Percentiles rank a stretch among this genome's conserved stretches.
phyloP scores from a whole-genome alignment of 306 rosid genomes.

The Sesbania bispinosa region DNA sequence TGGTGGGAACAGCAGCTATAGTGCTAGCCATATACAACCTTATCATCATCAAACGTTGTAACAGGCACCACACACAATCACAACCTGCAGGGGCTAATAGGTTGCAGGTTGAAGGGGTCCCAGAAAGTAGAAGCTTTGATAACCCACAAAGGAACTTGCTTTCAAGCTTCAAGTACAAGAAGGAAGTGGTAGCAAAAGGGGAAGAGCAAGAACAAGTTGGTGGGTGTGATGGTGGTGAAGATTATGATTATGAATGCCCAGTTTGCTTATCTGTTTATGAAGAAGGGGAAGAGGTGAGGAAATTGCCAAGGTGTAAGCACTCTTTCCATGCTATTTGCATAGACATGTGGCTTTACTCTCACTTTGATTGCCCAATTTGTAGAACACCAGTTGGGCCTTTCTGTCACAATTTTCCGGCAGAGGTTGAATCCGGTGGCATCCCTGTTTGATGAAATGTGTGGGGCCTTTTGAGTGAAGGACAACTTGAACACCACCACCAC shows the following conservation, averaged over 20 bases:
- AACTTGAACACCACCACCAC: constrained; percentile 11
- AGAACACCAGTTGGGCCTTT: constrained; percentile 47
- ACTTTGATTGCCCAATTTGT: constrained; percentile 88
- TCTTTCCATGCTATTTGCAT: constrained; percentile 73
- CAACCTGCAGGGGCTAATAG: background rate
- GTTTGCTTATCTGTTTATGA: constrained; percentile 80
- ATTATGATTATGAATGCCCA: constrained; percentile 54
- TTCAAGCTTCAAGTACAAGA: constrained; percentile 78
- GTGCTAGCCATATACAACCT: constrained; percentile 55
- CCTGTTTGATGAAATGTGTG: constrained; percentile 1
- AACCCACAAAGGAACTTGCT: constrained; percentile 31
- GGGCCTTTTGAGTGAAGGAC: constrained; percentile 2
- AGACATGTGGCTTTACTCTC: constrained; percentile 94
- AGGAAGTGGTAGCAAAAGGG: constrained; percentile 32
- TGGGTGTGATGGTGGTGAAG: background rate
- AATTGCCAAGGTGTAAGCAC: constrained; percentile 72
- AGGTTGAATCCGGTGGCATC: constrained; percentile 12
- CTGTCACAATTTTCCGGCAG: constrained; percentile 25
- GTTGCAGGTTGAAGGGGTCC: background rate
- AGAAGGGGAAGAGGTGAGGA: constrained; percentile 85
- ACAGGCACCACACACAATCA: constrained; percentile 17
- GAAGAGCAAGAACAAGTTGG: background rate
- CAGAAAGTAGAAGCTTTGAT: too few relatives aligned
- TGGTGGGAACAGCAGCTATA: constrained; percentile 52
- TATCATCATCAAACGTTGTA: constrained; percentile 43